phyloP scores from a whole-genome alignment of 805 yeast species.

The Wickerhamiella lipophila region DNA sequence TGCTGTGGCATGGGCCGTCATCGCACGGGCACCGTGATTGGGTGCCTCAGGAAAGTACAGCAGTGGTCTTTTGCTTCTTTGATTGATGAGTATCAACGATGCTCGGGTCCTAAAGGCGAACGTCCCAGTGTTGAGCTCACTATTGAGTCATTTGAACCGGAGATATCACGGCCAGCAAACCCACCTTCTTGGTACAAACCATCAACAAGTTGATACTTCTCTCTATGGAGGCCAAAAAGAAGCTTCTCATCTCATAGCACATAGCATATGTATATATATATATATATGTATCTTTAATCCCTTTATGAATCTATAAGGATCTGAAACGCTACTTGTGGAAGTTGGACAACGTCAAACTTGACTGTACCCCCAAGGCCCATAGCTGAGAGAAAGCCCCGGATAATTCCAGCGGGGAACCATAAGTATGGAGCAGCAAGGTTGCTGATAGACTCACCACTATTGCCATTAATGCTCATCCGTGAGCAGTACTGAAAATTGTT shows the following conservation, averaged over 20 bases:
- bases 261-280: not conserved
- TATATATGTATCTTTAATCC: not conserved
- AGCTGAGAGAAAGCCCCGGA: slow-evolving; percentile 56
- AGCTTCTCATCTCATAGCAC: not conserved
- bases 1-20: slow-evolving; percentile 99
- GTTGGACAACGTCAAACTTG: slow-evolving; percentile 45
- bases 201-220: too few relatives aligned
- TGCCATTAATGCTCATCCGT: slow-evolving; percentile 32
- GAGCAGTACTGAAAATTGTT: slow-evolving; percentile 43
- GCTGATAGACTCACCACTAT: slow-evolving; percentile 26
- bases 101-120: slow-evolving; percentile 87
- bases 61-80: slow-evolving; percentile 98
- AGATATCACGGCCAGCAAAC: slow-evolving; percentile 23
- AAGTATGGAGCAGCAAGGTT: slow-evolving; percentile 35
- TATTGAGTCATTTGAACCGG: slow-evolving; percentile 56
- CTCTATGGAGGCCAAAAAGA: too few relatives aligned
- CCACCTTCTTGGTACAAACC: slow-evolving; percentile 11
- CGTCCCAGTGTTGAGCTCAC: slow-evolving; percentile 81
- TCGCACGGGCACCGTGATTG: slow-evolving; percentile 92
- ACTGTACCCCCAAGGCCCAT: slow-evolving; percentile 58
- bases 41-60: slow-evolving; percentile 81
- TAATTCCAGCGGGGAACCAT: slow-evolving; percentile 65
- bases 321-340: slow-evolving; percentile 62
- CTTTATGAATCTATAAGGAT: slow-evolving; percentile 30
- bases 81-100: slow-evolving; percentile 85